Evolutionary conservation across 2,329 filamentous ascomycete genomes (phyloP).

Genomic region (Huntiella savannae): DNA sequence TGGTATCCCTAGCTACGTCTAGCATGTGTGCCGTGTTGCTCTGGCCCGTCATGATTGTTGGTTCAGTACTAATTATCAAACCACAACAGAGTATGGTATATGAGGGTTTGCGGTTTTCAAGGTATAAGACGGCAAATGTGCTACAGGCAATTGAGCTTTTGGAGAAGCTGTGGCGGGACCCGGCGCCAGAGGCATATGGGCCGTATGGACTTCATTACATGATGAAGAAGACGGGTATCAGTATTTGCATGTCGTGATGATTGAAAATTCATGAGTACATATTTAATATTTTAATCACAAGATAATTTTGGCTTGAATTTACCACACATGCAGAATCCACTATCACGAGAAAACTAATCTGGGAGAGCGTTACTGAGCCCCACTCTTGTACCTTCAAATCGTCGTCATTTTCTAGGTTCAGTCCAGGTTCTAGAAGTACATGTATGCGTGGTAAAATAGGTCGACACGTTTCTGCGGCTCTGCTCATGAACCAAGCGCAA

Average conservation of each 20-base stretch:
- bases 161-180: constrained; percentile 10
- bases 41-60: constrained; percentile 11
- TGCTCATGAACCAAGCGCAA: too few species aligned
- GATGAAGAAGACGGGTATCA: constrained; percentile 11
- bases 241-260: constrained; percentile 10
- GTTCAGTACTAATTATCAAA: constrained; percentile 11
- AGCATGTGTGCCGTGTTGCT: constrained; percentile 10
- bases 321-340: too few species aligned
- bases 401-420: too few species aligned
- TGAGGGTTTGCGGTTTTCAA: constrained; percentile 9
- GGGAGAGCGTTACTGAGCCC: too few species aligned
- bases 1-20: constrained; percentile 10
- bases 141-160: constrained; percentile 10
- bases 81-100: constrained; percentile 11
- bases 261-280: background rate
- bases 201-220: constrained; percentile 11
- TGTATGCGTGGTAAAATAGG: too few species aligned
- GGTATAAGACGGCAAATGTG: constrained; percentile 11
- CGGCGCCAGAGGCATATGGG: constrained; percentile 10
- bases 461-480: too few species aligned
- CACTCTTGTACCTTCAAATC: too few species aligned
- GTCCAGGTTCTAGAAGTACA: too few species aligned
- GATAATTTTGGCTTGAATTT: too few species aligned
- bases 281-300: constrained; percentile 1
- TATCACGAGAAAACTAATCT: too few species aligned